phyloP scores from a whole-genome alignment of 1,284 basidiomycete species.

The Puccinia polysora region DNA sequence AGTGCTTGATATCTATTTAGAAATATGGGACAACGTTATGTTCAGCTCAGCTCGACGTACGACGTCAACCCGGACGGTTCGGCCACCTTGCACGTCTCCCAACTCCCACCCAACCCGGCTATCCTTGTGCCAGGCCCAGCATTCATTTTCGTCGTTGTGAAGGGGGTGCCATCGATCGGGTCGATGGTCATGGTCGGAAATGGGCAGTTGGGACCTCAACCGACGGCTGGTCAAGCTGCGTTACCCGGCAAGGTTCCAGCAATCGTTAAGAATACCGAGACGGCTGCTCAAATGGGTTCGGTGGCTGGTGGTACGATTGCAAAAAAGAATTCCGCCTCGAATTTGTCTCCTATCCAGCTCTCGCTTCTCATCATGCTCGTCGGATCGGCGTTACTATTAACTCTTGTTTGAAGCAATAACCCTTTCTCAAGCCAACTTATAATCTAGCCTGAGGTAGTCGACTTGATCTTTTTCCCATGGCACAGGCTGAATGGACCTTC shows the following conservation, averaged over 20 bases:
- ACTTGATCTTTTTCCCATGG: too few relatives aligned
- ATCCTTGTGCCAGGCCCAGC: constrained; percentile 80
- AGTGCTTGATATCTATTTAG: neutral
- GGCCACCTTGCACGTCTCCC: constrained; percentile 64
- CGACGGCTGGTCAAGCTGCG: constrained; percentile 51
- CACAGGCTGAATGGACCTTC: too few relatives aligned
- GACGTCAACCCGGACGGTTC: constrained; percentile 34
- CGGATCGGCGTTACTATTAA: neutral
- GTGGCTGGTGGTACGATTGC: constrained; percentile 8
- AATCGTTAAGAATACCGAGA: constrained; percentile 37
- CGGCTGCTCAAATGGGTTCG: constrained; percentile 14
- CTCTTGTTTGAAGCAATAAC: too few relatives aligned
- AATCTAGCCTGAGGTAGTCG: too few relatives aligned
- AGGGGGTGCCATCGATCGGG: constrained; percentile 77
- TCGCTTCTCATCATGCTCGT: neutral
- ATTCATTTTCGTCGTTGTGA: constrained; percentile 70
- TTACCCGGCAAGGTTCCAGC: constrained; percentile 22
- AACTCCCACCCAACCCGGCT: constrained; percentile 70
- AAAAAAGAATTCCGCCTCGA: constrained; percentile 5
- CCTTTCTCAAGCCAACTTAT: too few relatives aligned
- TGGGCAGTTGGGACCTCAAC: constrained; percentile 68
- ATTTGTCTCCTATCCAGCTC: neutral
- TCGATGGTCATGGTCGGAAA: constrained; percentile 71
- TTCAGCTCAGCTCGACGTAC: constrained; percentile 42
- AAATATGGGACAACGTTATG: constrained; percentile 44